These are phyloP conservation scores for Cutaneotrichosporon cavernicola DNA, from an alignment of 1,284 basidiomycete species.

Conservation along the genomic window DNA sequence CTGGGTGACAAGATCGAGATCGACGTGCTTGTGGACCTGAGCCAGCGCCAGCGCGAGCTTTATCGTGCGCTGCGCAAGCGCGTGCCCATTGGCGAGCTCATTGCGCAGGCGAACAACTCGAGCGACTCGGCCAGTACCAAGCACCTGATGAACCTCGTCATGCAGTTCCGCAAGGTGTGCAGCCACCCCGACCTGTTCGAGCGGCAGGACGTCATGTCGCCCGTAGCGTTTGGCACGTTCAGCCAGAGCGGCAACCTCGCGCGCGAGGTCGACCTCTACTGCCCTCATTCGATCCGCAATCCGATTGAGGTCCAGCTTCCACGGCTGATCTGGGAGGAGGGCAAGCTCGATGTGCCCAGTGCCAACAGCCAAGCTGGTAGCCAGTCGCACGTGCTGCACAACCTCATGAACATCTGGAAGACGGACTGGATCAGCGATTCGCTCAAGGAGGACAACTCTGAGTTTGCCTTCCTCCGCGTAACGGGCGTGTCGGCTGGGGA, in stretches of 20 bases:
- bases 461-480: slow-evolving; percentile 76
- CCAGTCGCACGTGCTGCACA: slow-evolving; percentile 65
- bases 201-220: slow-evolving; percentile 90
- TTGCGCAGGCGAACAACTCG: slow-evolving; percentile 90
- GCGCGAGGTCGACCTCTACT: slow-evolving; percentile 80
- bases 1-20: slow-evolving; percentile 99
- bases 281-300: slow-evolving; percentile 75
- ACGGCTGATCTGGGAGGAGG: slow-evolving; percentile 72
- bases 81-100: slow-evolving; percentile 90
- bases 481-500: slow-evolving; percentile 65
- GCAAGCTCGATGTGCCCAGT: slow-evolving; percentile 67
- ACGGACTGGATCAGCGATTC: slow-evolving; percentile 74
- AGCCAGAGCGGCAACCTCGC: slow-evolving; percentile 75
- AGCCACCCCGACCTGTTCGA: slow-evolving; percentile 99
- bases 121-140: slow-evolving; percentile 59
- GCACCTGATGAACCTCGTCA: slow-evolving; percentile 97
- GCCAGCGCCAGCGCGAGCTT: slow-evolving; percentile 87
- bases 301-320: slow-evolving; percentile 80
- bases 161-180: slow-evolving; percentile 99
- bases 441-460: slow-evolving; percentile 59
- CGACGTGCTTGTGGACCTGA: slow-evolving; percentile 92
- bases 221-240: slow-evolving; percentile 83
- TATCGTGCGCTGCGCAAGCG: slow-evolving; percentile 88
- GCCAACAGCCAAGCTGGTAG: slow-evolving; percentile 61
- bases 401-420: slow-evolving; percentile 88